phyloP scores from a whole-genome alignment of 192 early-diverging fungal species.

The Powellomyces hirtus region DNA sequence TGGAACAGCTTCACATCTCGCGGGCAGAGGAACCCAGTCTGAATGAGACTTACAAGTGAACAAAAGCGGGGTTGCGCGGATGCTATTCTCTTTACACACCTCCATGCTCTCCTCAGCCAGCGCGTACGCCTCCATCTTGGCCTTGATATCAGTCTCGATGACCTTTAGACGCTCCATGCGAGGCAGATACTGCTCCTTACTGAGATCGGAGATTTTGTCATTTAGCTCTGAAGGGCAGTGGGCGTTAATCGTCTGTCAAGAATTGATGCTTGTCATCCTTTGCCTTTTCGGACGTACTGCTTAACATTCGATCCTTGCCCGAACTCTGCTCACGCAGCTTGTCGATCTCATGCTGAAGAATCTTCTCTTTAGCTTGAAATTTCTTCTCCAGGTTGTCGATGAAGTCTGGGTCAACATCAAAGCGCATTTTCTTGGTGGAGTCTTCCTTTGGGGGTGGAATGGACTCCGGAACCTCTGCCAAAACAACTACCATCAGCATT shows the following conservation, averaged over 20 bases:
- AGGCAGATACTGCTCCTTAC: conserved; percentile 53
- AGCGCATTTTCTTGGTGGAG: background rate
- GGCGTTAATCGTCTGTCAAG: too few relatives aligned
- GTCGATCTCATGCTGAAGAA: conserved; percentile 43
- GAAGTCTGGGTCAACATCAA: conserved; percentile 49
- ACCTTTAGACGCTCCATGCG: conserved; percentile 53
- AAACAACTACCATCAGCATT: too few relatives aligned
- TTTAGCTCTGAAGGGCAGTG: conserved; percentile 35
- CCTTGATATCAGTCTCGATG: conserved; percentile 54
- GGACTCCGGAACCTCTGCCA: conserved; percentile 12
- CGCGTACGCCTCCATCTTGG: conserved; percentile 50
- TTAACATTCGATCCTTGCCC: conserved; percentile 34
- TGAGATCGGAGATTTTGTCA: conserved; percentile 36
- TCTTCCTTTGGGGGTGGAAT: background rate
- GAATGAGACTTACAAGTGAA: background rate
- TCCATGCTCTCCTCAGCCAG: conserved; percentile 56
- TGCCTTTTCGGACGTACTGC: too few relatives aligned
- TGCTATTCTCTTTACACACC: conserved; percentile 18
- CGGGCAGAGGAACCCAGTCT: conserved; percentile 60
- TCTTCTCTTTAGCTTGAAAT: conserved; percentile 52
- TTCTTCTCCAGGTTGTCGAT: conserved; percentile 58
- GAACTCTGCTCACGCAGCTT: conserved; percentile 23
- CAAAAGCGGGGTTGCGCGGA: background rate
- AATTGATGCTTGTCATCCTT: too few relatives aligned
- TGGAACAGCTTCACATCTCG: conserved; percentile 46